Evolutionary conservation across 2,329 filamentous ascomycete genomes (phyloP).

Genomic region (Myriosclerotinia scirpicola): DNA sequence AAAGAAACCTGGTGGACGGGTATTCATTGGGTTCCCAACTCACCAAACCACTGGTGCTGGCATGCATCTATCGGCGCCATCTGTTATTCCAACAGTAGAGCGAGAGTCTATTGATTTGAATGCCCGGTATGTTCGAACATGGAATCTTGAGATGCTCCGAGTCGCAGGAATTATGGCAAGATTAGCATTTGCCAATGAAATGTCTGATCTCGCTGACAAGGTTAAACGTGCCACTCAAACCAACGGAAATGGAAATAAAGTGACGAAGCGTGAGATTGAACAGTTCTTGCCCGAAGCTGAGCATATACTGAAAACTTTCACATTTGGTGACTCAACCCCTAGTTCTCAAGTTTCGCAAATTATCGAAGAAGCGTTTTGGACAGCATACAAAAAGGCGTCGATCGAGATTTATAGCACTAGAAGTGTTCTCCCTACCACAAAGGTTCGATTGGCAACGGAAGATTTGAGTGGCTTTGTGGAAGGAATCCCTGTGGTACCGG

Average conservation of each 20-base stretch:
- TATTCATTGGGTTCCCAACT: slow-evolving; percentile 97
- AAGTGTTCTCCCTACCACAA: slow-evolving; percentile 80
- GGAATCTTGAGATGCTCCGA: slow-evolving; percentile 92
- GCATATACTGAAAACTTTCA: slow-evolving; percentile 84
- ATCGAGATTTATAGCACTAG: slow-evolving; percentile 88
- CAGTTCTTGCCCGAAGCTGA: slow-evolving; percentile 74
- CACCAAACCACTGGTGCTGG: slow-evolving; percentile 94
- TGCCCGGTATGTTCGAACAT: slow-evolving; percentile 88
- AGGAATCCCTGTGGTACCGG: slow-evolving; percentile 81
- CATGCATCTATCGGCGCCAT: slow-evolving; percentile 92
- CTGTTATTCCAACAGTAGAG: slow-evolving; percentile 95
- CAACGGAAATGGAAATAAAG: slow-evolving; percentile 48
- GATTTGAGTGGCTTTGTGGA: slow-evolving; percentile 73
- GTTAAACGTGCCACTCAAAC: slow-evolving; percentile 50
- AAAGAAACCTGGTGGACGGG: slow-evolving; percentile 76
- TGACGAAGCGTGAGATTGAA: slow-evolving; percentile 62
- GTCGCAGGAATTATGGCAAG: slow-evolving; percentile 88
- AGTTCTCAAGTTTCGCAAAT: slow-evolving; percentile 79
- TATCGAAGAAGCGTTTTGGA: slow-evolving; percentile 97
- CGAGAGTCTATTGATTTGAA: slow-evolving; percentile 96
- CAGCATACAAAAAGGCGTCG: slow-evolving; percentile 74
- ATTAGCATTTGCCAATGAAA: slow-evolving; percentile 84
- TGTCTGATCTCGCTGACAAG: slow-evolving; percentile 69
- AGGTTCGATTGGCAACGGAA: slow-evolving; percentile 74
- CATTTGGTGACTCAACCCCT: slow-evolving; percentile 86